A percentile compares a stretch with the other conserved stretches of the same genome.
Conservation (phyloP, 768 basidiomycete genomes). For the Suillus placidus region DNA sequence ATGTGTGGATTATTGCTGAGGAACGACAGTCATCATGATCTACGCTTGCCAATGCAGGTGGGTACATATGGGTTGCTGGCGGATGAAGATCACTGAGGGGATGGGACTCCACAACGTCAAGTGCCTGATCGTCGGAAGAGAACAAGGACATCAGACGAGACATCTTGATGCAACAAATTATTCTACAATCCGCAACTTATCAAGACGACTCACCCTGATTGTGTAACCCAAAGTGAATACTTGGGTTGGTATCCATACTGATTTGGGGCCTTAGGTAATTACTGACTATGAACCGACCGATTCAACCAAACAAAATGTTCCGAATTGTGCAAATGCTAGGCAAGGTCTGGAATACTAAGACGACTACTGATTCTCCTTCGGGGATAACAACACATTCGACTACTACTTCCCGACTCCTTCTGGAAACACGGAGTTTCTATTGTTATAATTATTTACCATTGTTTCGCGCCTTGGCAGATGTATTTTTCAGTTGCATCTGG, state of each 20-base stretch:
- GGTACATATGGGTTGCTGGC: background rate
- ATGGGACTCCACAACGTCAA: background rate
- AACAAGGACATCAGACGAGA: background rate
- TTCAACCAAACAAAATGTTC: background rate
- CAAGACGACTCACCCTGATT: background rate
- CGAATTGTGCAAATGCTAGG: too few relatives aligned
- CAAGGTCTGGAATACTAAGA: too few relatives aligned
- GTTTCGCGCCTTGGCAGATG: background rate
- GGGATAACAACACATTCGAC: too few relatives aligned
- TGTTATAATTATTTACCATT: too few relatives aligned
- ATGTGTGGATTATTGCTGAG: background rate
- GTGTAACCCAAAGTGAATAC: too few relatives aligned
- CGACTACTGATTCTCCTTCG: too few relatives aligned
- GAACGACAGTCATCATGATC: background rate
- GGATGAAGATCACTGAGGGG: background rate
- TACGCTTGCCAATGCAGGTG: background rate
- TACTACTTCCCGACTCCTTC: background rate
- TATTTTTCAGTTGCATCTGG: constrained; percentile 5
- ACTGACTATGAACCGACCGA: background rate
- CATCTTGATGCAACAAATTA: background rate
- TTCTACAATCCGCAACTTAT: background rate
- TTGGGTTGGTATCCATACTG: too few relatives aligned
- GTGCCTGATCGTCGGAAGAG: background rate
- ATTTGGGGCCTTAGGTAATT: too few relatives aligned
- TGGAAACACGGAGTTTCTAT: too few relatives aligned